phyloP scores from a whole-genome alignment of 176 grass and related monocot genomes.

The Hyparrhenia diplandra region DNA sequence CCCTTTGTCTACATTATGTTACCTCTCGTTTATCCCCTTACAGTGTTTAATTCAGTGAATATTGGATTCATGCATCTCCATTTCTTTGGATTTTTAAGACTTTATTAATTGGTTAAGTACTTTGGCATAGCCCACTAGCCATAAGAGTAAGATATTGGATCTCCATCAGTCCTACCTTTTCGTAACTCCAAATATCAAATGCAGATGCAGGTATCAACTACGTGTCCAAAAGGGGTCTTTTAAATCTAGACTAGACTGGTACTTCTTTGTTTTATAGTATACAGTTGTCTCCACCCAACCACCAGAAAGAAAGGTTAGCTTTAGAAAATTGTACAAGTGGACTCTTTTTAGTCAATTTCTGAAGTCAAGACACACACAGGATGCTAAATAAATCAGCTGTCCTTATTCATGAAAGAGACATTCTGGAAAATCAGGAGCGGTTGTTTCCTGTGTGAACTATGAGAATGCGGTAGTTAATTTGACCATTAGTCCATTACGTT shows the following conservation, averaged over 20 bases:
- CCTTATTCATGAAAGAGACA: background rate
- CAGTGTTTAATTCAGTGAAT: background rate
- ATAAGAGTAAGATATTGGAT: slow-evolving; percentile 24
- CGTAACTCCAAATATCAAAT: slow-evolving; percentile 24
- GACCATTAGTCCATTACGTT: background rate
- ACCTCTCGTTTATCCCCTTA: background rate
- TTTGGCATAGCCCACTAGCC: slow-evolving; percentile 15
- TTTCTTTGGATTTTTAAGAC: background rate
- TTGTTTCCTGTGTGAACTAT: background rate
- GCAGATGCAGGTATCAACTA: slow-evolving; percentile 23
- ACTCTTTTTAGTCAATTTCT: slow-evolving; percentile 14
- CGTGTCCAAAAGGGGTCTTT: slow-evolving; percentile 32
- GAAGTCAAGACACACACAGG: slow-evolving; percentile 18
- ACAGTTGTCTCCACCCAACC: slow-evolving; percentile 36
- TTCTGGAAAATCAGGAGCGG: background rate
- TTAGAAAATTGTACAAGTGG: slow-evolving; percentile 8
- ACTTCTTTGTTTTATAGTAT: slow-evolving; percentile 19
- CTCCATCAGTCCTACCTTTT: slow-evolving; percentile 20
- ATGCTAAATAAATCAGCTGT: background rate
- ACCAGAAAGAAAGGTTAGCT: background rate
- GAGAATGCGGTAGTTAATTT: background rate
- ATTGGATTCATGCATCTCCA: slow-evolving; percentile 11
- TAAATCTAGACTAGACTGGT: slow-evolving; percentile 10
- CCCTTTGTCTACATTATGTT: slow-evolving; percentile 1
- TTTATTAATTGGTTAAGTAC: background rate